Evolutionary conservation across 352 stramenopile species (phyloP).

Genomic region (Aphanomyces euteiches): DNA sequence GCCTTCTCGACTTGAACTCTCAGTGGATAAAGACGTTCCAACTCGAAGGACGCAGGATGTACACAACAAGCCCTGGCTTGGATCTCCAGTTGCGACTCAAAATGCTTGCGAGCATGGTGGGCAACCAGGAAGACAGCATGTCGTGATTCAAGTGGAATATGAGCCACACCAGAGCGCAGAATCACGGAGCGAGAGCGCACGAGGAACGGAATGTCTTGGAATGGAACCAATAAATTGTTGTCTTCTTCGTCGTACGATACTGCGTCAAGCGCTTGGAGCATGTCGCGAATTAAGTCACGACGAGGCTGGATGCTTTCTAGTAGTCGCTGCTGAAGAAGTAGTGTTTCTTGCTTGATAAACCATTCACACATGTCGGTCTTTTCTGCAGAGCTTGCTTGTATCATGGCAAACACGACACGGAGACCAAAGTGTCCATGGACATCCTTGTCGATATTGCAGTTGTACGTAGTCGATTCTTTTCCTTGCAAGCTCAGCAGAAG

Average conservation of each 20-base stretch:
- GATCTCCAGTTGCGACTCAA: slow-evolving; percentile 41
- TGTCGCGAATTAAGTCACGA: not conserved
- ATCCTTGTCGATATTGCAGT: not conserved
- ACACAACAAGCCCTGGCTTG: slow-evolving; percentile 39
- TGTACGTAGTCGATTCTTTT: slow-evolving; percentile 42
- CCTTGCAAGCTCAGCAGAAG: slow-evolving; percentile 39
- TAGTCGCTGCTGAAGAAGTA: slow-evolving; percentile 43
- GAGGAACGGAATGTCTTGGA: slow-evolving; percentile 41
- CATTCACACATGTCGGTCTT: slow-evolving; percentile 44
- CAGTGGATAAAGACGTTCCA: slow-evolving; percentile 43
- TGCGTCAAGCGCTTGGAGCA: slow-evolving; percentile 2
- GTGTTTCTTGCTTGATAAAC: slow-evolving; percentile 51
- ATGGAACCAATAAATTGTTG: slow-evolving; percentile 46
- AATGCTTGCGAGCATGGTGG: slow-evolving; percentile 41
- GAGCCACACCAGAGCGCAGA: slow-evolving; percentile 45
- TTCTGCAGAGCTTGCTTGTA: slow-evolving; percentile 34
- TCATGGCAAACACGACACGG: not conserved
- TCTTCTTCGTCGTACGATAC: slow-evolving; percentile 23
- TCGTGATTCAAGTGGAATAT: slow-evolving; percentile 36
- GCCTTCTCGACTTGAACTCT: slow-evolving; percentile 41
- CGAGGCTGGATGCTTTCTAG: slow-evolving; percentile 33
- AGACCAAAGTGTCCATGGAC: slow-evolving; percentile 23
- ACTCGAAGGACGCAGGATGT: slow-evolving; percentile 40
- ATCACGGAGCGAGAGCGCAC: slow-evolving; percentile 45
- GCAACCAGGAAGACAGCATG: slow-evolving; percentile 42